These are phyloP conservation scores for Termitomyces sp. DNA, from an alignment of 768 basidiomycete species.

Conservation along the genomic window DNA sequence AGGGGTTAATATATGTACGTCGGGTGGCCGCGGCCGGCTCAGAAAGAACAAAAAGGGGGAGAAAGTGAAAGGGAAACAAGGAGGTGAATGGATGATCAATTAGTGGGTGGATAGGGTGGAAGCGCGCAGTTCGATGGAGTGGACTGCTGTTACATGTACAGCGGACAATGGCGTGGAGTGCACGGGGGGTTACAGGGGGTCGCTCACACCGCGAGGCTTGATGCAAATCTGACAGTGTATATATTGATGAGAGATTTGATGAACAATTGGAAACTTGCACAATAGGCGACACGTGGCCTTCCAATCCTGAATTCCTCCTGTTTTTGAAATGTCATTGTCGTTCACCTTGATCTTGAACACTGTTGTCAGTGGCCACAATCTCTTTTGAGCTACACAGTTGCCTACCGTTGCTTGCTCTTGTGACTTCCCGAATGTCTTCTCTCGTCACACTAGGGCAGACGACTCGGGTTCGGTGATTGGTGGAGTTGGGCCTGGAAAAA, in stretches of 20 bases:
- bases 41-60: not conserved
- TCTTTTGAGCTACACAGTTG: too few relatives aligned
- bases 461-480: too few relatives aligned
- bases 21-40: not conserved
- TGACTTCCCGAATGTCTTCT: too few relatives aligned
- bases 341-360: too few relatives aligned
- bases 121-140: not conserved
- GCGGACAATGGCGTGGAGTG: constrained; percentile 7
- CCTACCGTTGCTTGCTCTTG: too few relatives aligned
- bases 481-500: too few relatives aligned
- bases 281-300: too few relatives aligned
- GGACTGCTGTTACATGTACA: constrained; percentile 16
- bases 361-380: too few relatives aligned
- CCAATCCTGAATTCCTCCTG: too few relatives aligned
- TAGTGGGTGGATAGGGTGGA: not conserved
- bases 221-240: constrained; percentile 16
- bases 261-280: constrained; percentile 14
- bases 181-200: constrained; percentile 14
- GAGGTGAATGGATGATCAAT: not conserved
- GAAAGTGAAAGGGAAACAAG: not conserved
- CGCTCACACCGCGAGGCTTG: not conserved
- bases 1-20: constrained; percentile 1
- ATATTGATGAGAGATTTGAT: constrained; percentile 12
- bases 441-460: too few relatives aligned
- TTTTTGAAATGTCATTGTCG: too few relatives aligned